Conservation (phyloP, 1,284 basidiomycete genomes). For the Sphagnurus paluster region DNA sequence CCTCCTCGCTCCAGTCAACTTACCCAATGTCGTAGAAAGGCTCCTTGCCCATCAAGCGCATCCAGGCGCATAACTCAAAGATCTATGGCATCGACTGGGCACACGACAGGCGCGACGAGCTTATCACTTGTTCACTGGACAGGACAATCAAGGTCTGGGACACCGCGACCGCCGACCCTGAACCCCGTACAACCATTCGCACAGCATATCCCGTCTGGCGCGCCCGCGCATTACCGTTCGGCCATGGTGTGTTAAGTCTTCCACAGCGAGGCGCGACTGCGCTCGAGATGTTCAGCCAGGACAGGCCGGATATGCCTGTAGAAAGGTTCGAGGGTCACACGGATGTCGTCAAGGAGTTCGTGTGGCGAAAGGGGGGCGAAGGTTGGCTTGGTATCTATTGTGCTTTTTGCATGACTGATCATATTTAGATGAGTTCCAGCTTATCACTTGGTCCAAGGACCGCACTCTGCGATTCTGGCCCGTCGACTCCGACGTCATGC, state of each 20-base stretch:
- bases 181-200: slow-evolving; percentile 59
- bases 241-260: slow-evolving; percentile 84
- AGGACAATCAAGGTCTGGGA: slow-evolving; percentile 90
- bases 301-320: slow-evolving; percentile 46
- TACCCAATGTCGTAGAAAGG: slow-evolving; percentile 64
- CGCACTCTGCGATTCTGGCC: slow-evolving; percentile 93
- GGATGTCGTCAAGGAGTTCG: slow-evolving; percentile 97
- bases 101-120: slow-evolving; percentile 66
- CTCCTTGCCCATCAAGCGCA: slow-evolving; percentile 75
- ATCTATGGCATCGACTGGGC: slow-evolving; percentile 98
- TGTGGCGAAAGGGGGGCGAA: slow-evolving; percentile 78
- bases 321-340: slow-evolving; percentile 86
- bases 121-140: slow-evolving; percentile 92
- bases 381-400: slow-evolving; percentile 33
- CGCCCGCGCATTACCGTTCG: slow-evolving; percentile 91
- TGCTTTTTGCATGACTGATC: neutral
- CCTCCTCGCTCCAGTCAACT: slow-evolving; percentile 8
- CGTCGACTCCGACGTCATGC: slow-evolving; percentile 69
- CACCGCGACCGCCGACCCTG: slow-evolving; percentile 33
- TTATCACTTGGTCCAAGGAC: slow-evolving; percentile 98
- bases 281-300: slow-evolving; percentile 80
- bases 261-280: slow-evolving; percentile 88
- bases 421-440: slow-evolving; percentile 78
- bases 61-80: slow-evolving; percentile 82
- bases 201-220: slow-evolving; percentile 94